phyloP scores from a whole-genome alignment of 305 asterid genomes.

The Fraxinus albicans region DNA sequence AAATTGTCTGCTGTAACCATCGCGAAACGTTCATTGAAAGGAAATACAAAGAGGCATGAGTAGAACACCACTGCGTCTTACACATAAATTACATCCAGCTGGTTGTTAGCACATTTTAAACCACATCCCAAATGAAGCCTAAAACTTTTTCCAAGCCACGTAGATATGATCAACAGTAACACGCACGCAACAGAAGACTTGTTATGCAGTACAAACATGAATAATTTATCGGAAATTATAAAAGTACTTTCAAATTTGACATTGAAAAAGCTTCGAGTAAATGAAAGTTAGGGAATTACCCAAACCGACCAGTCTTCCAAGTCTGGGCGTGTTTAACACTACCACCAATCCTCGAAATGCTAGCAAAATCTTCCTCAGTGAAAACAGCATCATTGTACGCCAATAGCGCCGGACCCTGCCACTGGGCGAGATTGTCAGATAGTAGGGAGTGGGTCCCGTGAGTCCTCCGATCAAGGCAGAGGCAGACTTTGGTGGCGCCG shows the following conservation, averaged over 20 bases:
- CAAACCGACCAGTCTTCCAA: conserved; percentile 95
- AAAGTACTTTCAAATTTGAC: neutral
- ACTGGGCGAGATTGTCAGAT: conserved; percentile 64
- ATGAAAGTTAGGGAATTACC: conserved; percentile 41
- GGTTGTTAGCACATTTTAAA: neutral
- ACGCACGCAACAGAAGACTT: neutral
- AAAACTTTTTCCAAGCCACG: neutral
- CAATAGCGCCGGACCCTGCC: conserved; percentile 93
- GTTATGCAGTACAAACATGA: neutral
- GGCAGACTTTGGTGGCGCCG: conserved; percentile 86
- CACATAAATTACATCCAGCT: neutral
- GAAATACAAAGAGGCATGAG: neutral
- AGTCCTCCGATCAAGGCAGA: conserved; percentile 81
- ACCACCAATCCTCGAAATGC: conserved; percentile 95
- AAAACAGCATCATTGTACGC: conserved; percentile 91
- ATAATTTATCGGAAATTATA: neutral
- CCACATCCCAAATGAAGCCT: neutral
- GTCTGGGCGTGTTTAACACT: conserved; percentile 79
- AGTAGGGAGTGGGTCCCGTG: conserved; percentile 68
- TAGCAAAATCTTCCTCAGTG: conserved; percentile 85
- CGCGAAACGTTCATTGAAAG: neutral
- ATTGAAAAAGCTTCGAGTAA: neutral
- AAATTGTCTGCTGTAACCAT: neutral
- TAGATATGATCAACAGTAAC: conserved; percentile 15
- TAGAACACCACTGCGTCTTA: neutral